Conservation (phyloP, 495 filamentous ascomycete species). For the Penicillium daleae region DNA sequence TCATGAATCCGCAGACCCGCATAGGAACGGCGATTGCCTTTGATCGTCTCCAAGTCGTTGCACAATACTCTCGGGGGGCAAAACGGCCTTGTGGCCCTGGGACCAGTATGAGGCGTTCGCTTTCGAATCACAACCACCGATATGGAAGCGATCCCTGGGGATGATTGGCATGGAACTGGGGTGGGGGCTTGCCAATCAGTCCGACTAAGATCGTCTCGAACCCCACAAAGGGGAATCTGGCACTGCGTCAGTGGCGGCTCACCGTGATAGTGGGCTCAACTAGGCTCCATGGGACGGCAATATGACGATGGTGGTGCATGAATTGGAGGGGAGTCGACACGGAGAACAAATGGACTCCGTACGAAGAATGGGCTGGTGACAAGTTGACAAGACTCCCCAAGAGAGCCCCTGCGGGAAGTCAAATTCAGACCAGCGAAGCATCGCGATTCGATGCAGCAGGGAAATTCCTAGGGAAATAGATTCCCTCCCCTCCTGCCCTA, state of each 20-base stretch:
- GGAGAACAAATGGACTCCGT: background rate
- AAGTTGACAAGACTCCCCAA: no score
- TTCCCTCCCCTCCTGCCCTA: background rate
- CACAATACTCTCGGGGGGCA: background rate
- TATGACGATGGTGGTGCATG: slow-evolving; percentile 2
- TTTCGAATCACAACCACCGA: background rate
- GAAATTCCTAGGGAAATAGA: background rate
- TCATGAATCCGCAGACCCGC: background rate
- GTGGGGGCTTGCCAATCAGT: slow-evolving; percentile 13
- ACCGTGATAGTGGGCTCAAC: slow-evolving; percentile 14
- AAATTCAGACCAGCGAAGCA: background rate
- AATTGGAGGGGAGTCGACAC: background rate
- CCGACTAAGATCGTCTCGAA: slow-evolving; percentile 12
- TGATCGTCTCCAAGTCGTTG: background rate
- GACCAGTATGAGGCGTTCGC: background rate
- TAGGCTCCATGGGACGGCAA: background rate
- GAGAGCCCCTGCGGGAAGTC: background rate
- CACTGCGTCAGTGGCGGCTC: slow-evolving; percentile 14
- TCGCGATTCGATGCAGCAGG: background rate
- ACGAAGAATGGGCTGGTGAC: background rate
- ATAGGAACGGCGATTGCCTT: background rate
- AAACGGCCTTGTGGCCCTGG: background rate
- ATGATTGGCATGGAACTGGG: slow-evolving; percentile 10
- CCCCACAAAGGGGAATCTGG: slow-evolving; percentile 23
- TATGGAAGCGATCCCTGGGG: background rate